Conservation (phyloP, 805 yeast genomes). For the Limtongozyma cylindracea region DNA sequence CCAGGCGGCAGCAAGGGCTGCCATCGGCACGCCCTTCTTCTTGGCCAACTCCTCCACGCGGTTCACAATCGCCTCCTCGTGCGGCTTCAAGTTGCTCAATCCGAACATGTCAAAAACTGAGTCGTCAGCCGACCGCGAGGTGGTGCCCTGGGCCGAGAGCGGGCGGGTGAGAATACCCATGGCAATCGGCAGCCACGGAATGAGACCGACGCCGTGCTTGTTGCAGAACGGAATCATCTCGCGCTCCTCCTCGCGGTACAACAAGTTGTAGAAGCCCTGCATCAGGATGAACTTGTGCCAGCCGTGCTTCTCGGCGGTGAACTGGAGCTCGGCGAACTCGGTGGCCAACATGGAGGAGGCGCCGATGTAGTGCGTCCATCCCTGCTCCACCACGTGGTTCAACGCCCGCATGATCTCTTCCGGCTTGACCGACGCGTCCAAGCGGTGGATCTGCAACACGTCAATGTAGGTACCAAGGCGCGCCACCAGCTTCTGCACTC, state of each 20-base stretch:
- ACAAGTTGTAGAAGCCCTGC: conserved; percentile 31
- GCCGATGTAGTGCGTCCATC: conserved; percentile 28
- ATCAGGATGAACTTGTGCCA: conserved; percentile 34
- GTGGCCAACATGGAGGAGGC: conserved; percentile 34
- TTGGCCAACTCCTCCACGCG: conserved; percentile 30
- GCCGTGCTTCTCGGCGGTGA: conserved; percentile 24
- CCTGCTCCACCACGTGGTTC: conserved; percentile 20
- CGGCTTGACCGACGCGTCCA: conserved; percentile 19
- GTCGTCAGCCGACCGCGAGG: too few relatives aligned
- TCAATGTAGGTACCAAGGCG: conserved; percentile 28
- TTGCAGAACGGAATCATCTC: conserved; percentile 30
- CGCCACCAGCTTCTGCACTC: conserved; percentile 12
- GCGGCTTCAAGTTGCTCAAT: too few relatives aligned
- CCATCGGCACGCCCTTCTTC: conserved; percentile 22
- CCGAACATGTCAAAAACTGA: too few relatives aligned
- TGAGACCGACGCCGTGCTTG: conserved; percentile 13
- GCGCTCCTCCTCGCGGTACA: conserved; percentile 39
- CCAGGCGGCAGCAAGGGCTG: conserved; percentile 28
- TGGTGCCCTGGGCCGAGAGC: not conserved
- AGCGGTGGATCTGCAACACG: conserved; percentile 29
- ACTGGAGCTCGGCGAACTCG: conserved; percentile 28
- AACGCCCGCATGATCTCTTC: conserved; percentile 31
- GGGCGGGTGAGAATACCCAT: conserved; percentile 31
- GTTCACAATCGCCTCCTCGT: conserved; percentile 7
- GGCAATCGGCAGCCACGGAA: conserved; percentile 39